A percentile compares a stretch with the other conserved stretches of the same genome.
These are phyloP conservation scores for Pichia kluyveri DNA, from an alignment of 805 yeast species.

Conservation along the genomic window DNA sequence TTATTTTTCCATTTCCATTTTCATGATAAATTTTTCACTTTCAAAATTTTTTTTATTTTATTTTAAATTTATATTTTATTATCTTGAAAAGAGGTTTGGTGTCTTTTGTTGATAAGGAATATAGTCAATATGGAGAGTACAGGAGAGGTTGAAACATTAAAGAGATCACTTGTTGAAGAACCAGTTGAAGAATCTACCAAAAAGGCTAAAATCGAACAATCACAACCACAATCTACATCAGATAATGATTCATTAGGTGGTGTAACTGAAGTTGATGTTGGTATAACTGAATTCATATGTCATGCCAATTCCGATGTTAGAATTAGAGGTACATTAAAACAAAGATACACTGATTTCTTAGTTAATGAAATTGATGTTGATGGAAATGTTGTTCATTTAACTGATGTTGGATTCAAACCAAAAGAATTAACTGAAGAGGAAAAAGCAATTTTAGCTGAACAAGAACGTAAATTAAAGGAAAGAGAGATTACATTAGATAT, in stretches of 20 bases:
- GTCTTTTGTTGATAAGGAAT: too few relatives aligned
- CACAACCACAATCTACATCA: not conserved
- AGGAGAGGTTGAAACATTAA: not conserved
- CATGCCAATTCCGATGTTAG: slow-evolving; percentile 37
- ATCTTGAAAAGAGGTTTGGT: too few relatives aligned
- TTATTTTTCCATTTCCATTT: too few relatives aligned
- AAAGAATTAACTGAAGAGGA: slow-evolving; percentile 33
- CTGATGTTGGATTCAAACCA: slow-evolving; percentile 61
- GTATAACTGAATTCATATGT: slow-evolving; percentile 56
- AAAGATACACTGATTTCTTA: slow-evolving; percentile 84
- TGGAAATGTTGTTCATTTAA: slow-evolving; percentile 66
- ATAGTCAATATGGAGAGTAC: not conserved
- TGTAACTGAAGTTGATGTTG: slow-evolving; percentile 72
- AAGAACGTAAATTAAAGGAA: slow-evolving; percentile 35
- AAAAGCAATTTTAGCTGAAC: slow-evolving; percentile 25
- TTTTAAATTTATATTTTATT: too few relatives aligned
- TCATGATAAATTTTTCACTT: too few relatives aligned
- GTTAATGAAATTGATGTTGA: slow-evolving; percentile 76
- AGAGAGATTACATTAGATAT: slow-evolving; percentile 29
- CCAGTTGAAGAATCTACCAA: not conserved
- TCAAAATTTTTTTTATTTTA: too few relatives aligned
- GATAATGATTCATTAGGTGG: slow-evolving; percentile 22
- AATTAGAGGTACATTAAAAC: slow-evolving; percentile 74
- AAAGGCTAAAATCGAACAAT: slow-evolving; percentile 2
- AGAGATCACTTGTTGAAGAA: slow-evolving; percentile 3